Evolutionary conservation across 768 basidiomycete species (phyloP).

Genomic region (Suillus tomentosus): DNA sequence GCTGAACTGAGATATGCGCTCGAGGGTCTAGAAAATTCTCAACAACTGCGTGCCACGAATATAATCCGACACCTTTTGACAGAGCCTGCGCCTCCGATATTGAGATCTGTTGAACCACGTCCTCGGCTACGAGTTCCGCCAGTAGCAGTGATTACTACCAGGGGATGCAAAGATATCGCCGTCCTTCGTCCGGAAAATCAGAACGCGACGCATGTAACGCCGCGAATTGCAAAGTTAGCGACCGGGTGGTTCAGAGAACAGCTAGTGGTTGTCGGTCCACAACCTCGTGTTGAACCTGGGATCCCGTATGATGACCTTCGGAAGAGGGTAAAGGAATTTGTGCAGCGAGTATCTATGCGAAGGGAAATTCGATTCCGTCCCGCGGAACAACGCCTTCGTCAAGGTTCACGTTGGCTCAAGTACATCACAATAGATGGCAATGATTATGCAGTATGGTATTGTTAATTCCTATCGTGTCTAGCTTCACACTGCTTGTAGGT

Average conservation of each 20-base stretch:
- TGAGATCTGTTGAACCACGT: constrained; percentile 14
- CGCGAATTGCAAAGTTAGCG: constrained; percentile 54
- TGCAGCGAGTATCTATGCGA: constrained; percentile 21
- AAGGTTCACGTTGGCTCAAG: constrained; percentile 38
- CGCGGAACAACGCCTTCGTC: constrained; percentile 35
- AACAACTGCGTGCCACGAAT: constrained; percentile 22
- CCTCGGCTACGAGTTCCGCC: background rate
- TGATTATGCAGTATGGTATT: constrained; percentile 42
- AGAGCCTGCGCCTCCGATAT: constrained; percentile 15
- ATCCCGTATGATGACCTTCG: constrained; percentile 16
- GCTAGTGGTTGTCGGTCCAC: constrained; percentile 54
- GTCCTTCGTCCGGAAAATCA: constrained; percentile 58
- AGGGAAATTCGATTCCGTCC: constrained; percentile 22
- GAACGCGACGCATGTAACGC: constrained; percentile 63
- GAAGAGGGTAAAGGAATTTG: constrained; percentile 24
- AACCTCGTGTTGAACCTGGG: constrained; percentile 24
- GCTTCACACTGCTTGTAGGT: constrained; percentile 39
- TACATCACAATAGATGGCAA: constrained; percentile 45
- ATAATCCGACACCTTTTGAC: constrained; percentile 24
- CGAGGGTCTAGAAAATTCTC: constrained; percentile 25
- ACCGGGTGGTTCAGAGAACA: constrained; percentile 53
- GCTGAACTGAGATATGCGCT: constrained; percentile 22
- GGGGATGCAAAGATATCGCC: constrained; percentile 53
- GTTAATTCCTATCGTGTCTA: background rate
- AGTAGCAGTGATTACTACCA: constrained; percentile 15